Evolutionary conservation across 306 rosid genomes (phyloP).

Genomic region (Casuarina glauca): DNA sequence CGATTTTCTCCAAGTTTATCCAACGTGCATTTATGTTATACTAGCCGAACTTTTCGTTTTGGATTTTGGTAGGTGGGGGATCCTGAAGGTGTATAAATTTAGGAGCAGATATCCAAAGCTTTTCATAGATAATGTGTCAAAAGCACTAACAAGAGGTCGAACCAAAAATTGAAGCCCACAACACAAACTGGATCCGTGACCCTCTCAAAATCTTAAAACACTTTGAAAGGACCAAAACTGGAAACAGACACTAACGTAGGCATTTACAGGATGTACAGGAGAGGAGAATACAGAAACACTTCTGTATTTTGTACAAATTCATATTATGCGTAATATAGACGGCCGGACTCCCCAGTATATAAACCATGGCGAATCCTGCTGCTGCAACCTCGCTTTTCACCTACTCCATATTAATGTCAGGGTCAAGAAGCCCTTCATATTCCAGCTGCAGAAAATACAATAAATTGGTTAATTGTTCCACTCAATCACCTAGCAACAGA

Average conservation of each 20-base stretch:
- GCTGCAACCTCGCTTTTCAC: conserved; percentile 30
- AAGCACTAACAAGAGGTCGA: conserved; percentile 16
- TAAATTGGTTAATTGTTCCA: conserved; percentile 17
- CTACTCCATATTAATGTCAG: conserved; percentile 47
- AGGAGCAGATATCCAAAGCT: too few relatives aligned
- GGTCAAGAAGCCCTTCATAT: conserved; percentile 52
- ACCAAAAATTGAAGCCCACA: conserved; percentile 1
- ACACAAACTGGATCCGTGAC: conserved; percentile 9
- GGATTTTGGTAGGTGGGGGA: too few relatives aligned
- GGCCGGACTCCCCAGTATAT: conserved; percentile 7
- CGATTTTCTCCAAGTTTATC: too few relatives aligned
- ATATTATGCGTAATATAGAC: conserved; percentile 13
- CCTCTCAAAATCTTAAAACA: conserved; percentile 14
- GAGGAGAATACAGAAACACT: conserved; percentile 32
- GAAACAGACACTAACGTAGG: conserved; percentile 24
- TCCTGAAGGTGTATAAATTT: too few relatives aligned
- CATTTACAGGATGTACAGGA: conserved; percentile 56
- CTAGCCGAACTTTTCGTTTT: too few relatives aligned
- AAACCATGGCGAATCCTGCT: conserved; percentile 16
- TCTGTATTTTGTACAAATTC: conserved; percentile 15
- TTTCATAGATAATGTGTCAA: conserved; percentile 1
- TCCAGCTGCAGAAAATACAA: conserved; percentile 63
- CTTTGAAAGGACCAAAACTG: conserved; percentile 32
- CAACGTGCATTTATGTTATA: too few relatives aligned
- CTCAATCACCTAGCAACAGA: conserved; percentile 15